Evolutionary conservation across 2,329 filamentous ascomycete genomes (phyloP), one percentile per base, ranked within the genome.

Genomic region (Exophiala alcalophila): DNA sequence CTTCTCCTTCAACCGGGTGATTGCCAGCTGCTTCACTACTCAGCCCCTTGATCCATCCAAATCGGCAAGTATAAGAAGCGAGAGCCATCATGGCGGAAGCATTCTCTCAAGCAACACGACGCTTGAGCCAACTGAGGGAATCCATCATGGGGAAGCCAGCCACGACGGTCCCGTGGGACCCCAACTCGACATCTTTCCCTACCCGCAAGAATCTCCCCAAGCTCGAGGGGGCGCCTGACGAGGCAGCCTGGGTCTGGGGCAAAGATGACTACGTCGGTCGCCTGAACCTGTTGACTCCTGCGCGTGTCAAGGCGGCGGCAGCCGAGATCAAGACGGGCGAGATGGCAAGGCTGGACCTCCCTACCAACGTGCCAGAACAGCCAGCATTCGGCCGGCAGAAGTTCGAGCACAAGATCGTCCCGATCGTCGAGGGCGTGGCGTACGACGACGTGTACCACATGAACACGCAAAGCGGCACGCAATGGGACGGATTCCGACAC

Each of bases 231-330:
- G 74, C 74, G 2, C 77, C 76, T 0, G 64, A 72, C 12, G 73
- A 68, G 19, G 75, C 77, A 12, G 76, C 76, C 12, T 81, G 77
- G 77, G 72, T 78, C 18, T 80, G 77, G 77, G 77, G 77, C 9
- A 65, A 73, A 27, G 65, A 77, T 56, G 66, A 61, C 48, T 49
- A 47, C 36, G 26, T 71, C 37, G 72, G 72, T 9, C 66, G 76
- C 30, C 56, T 80, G 29, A 80, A 80, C 44, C 69, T 80, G 6
- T 63, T 79, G 11, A 80, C 76, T 0, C 75, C 76, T 1, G 60
- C 65, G 3, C 66, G 76, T 10, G 75, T 80, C 24, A 70, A 73
- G 32, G 69, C 69, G 8, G 75, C 77, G 2, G 61, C 71, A 2
- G 64, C 64, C 26, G 74, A 79, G 51, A 77, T 80, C 44, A 62